Evolutionary conservation across 2,329 filamentous ascomycete genomes (phyloP).

Genomic region (Paecilomyces variotii): DNA sequence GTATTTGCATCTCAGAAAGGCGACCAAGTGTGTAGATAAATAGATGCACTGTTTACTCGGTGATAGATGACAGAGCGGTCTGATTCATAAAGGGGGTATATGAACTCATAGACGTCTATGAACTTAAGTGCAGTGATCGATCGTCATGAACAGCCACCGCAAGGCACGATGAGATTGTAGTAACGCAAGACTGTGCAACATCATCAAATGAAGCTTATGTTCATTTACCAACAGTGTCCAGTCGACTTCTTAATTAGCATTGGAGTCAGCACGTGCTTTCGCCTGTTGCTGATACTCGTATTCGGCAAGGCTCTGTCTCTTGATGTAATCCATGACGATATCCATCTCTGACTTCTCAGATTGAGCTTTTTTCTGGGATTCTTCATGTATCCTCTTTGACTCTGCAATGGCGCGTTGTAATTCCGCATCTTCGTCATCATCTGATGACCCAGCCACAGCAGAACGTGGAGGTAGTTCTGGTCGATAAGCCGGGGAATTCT

Average conservation of each 20-base stretch:
- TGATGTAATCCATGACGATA: constrained; percentile 66
- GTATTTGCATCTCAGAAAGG: background rate
- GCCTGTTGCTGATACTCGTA: constrained; percentile 2
- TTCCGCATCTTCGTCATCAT: constrained; percentile 21
- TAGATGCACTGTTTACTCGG: background rate
- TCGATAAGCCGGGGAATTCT: background rate
- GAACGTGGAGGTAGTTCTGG: background rate
- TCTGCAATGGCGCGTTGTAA: constrained; percentile 20
- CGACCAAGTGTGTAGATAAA: background rate
- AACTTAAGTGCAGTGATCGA: background rate
- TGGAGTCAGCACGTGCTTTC: background rate
- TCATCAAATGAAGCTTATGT: background rate
- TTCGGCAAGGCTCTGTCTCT: constrained; percentile 58
- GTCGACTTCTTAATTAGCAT: background rate
- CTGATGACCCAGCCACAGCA: constrained; percentile 2
- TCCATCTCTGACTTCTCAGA: constrained; percentile 57
- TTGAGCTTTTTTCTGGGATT: constrained; percentile 40
- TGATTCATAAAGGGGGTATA: background rate
- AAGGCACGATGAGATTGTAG: background rate
- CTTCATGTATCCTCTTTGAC: constrained; percentile 21
- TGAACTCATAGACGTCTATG: background rate
- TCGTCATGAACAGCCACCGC: background rate
- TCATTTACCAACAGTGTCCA: background rate
- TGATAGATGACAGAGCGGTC: background rate
- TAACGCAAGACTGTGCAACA: background rate